These are phyloP conservation scores for Coriaria nepalensis DNA, from an alignment of 306 rosid genomes.

Conservation along the genomic window DNA sequence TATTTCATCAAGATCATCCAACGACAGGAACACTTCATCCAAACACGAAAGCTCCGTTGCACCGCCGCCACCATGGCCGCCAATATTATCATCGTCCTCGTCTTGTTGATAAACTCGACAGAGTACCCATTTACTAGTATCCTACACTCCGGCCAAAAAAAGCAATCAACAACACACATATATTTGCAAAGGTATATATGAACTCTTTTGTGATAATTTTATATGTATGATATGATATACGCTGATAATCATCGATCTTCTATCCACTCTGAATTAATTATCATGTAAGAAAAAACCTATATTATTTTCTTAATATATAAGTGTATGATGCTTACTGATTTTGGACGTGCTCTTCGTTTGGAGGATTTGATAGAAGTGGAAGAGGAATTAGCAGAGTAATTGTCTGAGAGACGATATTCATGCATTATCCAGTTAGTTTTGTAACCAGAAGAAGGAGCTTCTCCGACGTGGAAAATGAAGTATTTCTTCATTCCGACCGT, in stretches of 20 bases:
- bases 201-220: no score
- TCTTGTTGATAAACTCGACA: slow-evolving; percentile 59
- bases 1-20: slow-evolving; percentile 94
- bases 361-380: slow-evolving; percentile 33
- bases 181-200: no score
- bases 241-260: no score
- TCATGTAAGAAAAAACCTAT: no score
- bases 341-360: slow-evolving; percentile 38
- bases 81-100: slow-evolving; percentile 29
- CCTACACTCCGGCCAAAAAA: slow-evolving; percentile 19
- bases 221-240: no score
- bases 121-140: slow-evolving; percentile 47
- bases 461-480: slow-evolving; percentile 47
- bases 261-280: no score
- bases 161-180: not conserved
- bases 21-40: slow-evolving; percentile 89
- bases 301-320: no score
- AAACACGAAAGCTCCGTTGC: slow-evolving; percentile 63
- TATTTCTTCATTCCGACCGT: slow-evolving; percentile 67
- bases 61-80: slow-evolving; percentile 13
- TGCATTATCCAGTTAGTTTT: slow-evolving; percentile 90
- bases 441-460: slow-evolving; percentile 24
- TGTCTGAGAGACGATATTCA: slow-evolving; percentile 56
- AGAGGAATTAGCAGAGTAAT: slow-evolving; percentile 20
- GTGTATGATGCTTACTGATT: slow-evolving; percentile 27